Evolutionary conservation across 2,329 filamentous ascomycete genomes (phyloP).

Genomic region (Hortaea werneckii): DNA sequence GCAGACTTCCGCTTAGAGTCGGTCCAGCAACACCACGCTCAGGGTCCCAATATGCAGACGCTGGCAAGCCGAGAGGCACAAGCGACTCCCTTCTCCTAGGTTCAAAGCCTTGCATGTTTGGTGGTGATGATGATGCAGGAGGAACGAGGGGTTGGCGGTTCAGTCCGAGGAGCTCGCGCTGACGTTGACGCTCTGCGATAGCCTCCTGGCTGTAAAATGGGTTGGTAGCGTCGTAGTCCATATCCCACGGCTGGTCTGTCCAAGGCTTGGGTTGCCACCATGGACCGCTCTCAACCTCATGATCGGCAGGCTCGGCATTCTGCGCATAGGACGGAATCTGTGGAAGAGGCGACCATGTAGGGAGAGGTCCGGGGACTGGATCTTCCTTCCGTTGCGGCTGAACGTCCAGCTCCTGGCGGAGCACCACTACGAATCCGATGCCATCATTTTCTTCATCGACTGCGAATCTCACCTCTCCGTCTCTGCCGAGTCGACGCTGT

Average conservation of each 20-base stretch:
- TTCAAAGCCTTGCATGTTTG: no score
- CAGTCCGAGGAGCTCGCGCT: neutral
- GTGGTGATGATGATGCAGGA: no score
- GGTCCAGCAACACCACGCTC: no score
- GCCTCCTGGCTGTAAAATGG: neutral
- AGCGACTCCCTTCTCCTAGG: no score
- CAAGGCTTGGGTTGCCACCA: neutral
- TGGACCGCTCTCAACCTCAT: neutral
- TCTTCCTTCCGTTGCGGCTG: neutral
- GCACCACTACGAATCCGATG: neutral
- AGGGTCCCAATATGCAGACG: no score
- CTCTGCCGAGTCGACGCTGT: neutral
- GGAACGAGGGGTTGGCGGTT: neutral
- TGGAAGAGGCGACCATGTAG: neutral
- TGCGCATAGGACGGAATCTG: no score
- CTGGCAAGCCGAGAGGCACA: no score
- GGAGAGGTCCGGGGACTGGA: neutral
- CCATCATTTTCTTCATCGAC: neutral
- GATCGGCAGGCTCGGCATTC: no score
- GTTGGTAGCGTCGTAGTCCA: neutral
- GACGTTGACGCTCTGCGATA: neutral
- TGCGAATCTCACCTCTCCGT: constrained; percentile 1
- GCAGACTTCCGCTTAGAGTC: no score
- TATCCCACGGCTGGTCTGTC: neutral
- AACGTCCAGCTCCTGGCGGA: neutral